These are phyloP conservation scores for Kodamaea kakaduensis DNA, from an alignment of 805 yeast species.

Conservation along the genomic window DNA sequence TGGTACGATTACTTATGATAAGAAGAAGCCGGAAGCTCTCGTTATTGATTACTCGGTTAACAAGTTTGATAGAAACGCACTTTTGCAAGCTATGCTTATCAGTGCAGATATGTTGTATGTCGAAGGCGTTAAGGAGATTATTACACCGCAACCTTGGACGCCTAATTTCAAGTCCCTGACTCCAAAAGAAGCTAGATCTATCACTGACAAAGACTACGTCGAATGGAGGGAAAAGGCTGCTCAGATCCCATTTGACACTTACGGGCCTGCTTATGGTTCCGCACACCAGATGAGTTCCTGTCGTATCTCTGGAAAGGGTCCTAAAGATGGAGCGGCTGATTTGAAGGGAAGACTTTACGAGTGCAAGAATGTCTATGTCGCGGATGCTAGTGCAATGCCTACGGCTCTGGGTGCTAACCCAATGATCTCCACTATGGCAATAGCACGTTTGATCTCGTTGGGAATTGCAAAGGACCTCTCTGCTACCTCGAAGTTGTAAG, in stretches of 20 bases:
- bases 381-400: slow-evolving; percentile 29
- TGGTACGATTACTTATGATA: slow-evolving; percentile 37
- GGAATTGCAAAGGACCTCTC: slow-evolving; percentile 19
- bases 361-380: slow-evolving; percentile 24
- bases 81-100: slow-evolving; percentile 33
- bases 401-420: slow-evolving; percentile 28
- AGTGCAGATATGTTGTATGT: slow-evolving; percentile 45
- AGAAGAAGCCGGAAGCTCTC: slow-evolving; percentile 28
- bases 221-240: slow-evolving; percentile 29
- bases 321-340: slow-evolving; percentile 24
- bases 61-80: slow-evolving; percentile 39
- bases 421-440: slow-evolving; percentile 24
- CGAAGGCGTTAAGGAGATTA: slow-evolving; percentile 45
- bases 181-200: slow-evolving; percentile 34
- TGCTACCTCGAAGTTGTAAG: slow-evolving; percentile 1
- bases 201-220: slow-evolving; percentile 42
- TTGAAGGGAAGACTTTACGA: slow-evolving; percentile 22
- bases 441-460: slow-evolving; percentile 20
- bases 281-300: slow-evolving; percentile 30
- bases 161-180: slow-evolving; percentile 35
- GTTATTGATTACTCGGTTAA: slow-evolving; percentile 37
- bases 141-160: slow-evolving; percentile 28
- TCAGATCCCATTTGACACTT: slow-evolving; percentile 24
- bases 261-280: slow-evolving; percentile 26
- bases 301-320: slow-evolving; percentile 25